Evolutionary conservation across 805 yeast species (phyloP), one percentile per base, ranked within the genome.

Genomic region (Lipomyces japonicus): DNA sequence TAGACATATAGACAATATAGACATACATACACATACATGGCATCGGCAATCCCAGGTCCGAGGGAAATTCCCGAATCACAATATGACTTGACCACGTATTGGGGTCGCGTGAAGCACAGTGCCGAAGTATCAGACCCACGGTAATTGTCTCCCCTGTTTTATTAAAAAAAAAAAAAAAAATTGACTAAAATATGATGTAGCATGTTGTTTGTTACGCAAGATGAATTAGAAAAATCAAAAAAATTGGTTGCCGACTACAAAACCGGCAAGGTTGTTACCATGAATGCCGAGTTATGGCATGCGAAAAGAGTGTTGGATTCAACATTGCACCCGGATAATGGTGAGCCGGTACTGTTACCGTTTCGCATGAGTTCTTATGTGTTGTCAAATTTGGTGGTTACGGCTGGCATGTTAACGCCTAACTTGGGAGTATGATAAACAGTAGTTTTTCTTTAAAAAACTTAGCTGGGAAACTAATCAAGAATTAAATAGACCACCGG

Each of bases 301-400:
- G 93, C 95, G 7, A 91, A 91, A 70, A 80, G 80, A 66, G 74
- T 86, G 28, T 75, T 93, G 61, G 97, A 93, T 68, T 88, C 96
- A 1, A 83, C 96, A 0, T 79, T 89, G 37, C 98, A 93, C 68
- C 98, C 98, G 7, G 98, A 93, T 66, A 91, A 95, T 4, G 96
- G 97, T 1, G 93, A 88, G 62, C 85, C 95, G 1, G 96, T 93
- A 10, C 65, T 86, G 25, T 73, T 93, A 47, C 99, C 99, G 2
- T 93, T 93, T 71, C 79, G 99, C 70, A 93, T 93, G 99, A 88
- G 96, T 22, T 84, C 91, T 28, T 88, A 93, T 71, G 99, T 93
- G 16, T 72, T 93, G 46, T 87, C 96, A 9, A 93, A 93, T 68
- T 71, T 93, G 68, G 91, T 91, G 21, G 97, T 93, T 43, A 91